phyloP scores from a whole-genome alignment of 768 basidiomycete genomes.

The Leccinum uliginosum region DNA sequence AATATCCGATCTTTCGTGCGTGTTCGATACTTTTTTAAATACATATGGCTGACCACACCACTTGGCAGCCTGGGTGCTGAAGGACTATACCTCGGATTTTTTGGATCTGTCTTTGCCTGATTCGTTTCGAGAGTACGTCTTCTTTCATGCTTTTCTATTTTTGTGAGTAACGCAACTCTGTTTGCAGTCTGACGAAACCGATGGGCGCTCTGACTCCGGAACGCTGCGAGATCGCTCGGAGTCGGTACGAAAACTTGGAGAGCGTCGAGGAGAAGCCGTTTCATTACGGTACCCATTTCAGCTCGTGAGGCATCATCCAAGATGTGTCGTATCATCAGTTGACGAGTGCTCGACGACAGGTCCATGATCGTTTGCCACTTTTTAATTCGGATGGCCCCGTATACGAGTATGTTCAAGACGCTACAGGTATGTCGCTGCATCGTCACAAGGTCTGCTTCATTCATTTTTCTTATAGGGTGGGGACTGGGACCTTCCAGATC shows the following conservation, averaged over 20 bases:
- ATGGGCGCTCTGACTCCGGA: conserved; percentile 86
- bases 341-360: conserved; percentile 9
- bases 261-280: conserved; percentile 86
- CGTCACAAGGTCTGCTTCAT: background rate
- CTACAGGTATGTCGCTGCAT: conserved; percentile 45
- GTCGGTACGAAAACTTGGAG: conserved; percentile 68
- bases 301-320: conserved; percentile 41
- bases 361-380: conserved; percentile 98
- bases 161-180: background rate
- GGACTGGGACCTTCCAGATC: conserved; percentile 90
- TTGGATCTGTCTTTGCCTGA: conserved; percentile 60
- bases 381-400: conserved; percentile 84
- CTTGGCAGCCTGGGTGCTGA: conserved; percentile 77
- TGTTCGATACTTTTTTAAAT: background rate
- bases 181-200: conserved; percentile 68
- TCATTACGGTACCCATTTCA: conserved; percentile 93
- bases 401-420: conserved; percentile 93
- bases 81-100: conserved; percentile 72
- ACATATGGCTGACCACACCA: background rate
- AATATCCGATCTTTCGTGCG: conserved; percentile 89
- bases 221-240: conserved; percentile 69
- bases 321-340: background rate
- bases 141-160: background rate
- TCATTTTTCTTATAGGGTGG: conserved; percentile 57
- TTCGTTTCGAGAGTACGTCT: conserved; percentile 69